These are phyloP conservation scores for Hypoxylon intermedium DNA, from an alignment of 495 filamentous ascomycete species.

Conservation along the genomic window DNA sequence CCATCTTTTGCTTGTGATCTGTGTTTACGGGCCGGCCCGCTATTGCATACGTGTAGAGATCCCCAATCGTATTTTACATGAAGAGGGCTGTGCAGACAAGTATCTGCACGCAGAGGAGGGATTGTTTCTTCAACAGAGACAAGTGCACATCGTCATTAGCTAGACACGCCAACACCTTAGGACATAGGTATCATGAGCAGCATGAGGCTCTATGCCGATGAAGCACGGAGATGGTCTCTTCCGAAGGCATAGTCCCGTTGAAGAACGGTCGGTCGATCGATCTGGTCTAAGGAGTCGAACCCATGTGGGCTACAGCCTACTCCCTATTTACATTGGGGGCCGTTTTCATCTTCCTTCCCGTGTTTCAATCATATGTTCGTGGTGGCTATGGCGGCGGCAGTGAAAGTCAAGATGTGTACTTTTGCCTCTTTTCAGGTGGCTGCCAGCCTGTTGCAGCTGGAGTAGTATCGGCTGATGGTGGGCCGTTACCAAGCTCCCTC, in stretches of 20 bases:
- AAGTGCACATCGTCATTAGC: too few species aligned
- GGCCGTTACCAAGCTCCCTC: constrained; percentile 14
- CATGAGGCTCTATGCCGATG: not conserved
- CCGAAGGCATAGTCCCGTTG: constrained; percentile 14
- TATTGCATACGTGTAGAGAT: not conserved
- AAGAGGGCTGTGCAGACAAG: not conserved
- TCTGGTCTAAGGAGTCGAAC: not conserved
- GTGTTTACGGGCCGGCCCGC: not conserved
- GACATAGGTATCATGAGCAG: too few species aligned
- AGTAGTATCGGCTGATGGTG: constrained; percentile 23
- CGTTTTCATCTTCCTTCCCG: too few species aligned
- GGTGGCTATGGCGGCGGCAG: constrained; percentile 3
- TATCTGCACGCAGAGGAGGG: too few species aligned
- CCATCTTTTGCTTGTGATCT: not conserved
- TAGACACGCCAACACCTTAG: not conserved
- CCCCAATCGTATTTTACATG: not conserved
- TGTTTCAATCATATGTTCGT: too few species aligned
- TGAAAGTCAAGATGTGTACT: not conserved
- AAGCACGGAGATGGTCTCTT: constrained; percentile 2
- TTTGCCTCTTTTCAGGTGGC: not conserved
- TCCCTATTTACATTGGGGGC: too few species aligned
- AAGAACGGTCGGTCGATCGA: not conserved
- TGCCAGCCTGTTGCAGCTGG: constrained; percentile 3
- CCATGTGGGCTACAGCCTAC: too few species aligned
- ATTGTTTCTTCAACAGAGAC: too few species aligned